Percentiles rank a stretch among this genome's conserved stretches.
phyloP scores from a whole-genome alignment of 495 filamentous ascomycete species.

The Tirmania nivea region DNA sequence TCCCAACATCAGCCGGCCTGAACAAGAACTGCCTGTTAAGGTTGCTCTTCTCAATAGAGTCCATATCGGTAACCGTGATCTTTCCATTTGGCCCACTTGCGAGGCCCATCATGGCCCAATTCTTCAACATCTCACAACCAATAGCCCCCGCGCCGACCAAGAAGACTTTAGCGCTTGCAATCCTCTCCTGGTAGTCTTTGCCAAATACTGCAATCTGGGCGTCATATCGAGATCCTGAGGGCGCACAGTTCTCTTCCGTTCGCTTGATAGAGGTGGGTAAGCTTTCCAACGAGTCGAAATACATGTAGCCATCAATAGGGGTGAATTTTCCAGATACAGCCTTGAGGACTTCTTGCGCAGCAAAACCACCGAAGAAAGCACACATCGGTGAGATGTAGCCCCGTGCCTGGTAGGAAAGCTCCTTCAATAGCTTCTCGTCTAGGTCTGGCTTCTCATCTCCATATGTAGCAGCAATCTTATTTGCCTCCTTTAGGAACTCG shows the following conservation, averaged over 20 bases:
- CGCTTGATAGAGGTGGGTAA: slow-evolving; percentile 51
- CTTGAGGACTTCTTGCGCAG: slow-evolving; percentile 91
- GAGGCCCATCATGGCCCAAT: slow-evolving; percentile 97
- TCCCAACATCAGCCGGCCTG: slow-evolving; percentile 79
- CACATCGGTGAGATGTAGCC: slow-evolving; percentile 83
- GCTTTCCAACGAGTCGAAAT: slow-evolving; percentile 94
- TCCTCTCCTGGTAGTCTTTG: slow-evolving; percentile 77
- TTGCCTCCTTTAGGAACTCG: slow-evolving; percentile 50
- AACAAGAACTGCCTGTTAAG: slow-evolving; percentile 96
- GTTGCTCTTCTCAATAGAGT: slow-evolving; percentile 97
- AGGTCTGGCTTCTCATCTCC: slow-evolving; percentile 54
- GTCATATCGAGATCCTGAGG: slow-evolving; percentile 66
- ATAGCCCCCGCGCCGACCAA: slow-evolving; percentile 94
- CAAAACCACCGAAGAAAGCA: slow-evolving; percentile 85
- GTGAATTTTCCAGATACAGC: slow-evolving; percentile 94
- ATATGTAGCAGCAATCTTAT: slow-evolving; percentile 35
- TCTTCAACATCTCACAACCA: slow-evolving; percentile 98
- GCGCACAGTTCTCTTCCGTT: slow-evolving; percentile 72
- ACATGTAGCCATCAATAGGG: slow-evolving; percentile 80
- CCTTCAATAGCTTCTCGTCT: slow-evolving; percentile 77
- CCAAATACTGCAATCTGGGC: slow-evolving; percentile 96
- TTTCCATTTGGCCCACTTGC: slow-evolving; percentile 71
- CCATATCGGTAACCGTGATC: slow-evolving; percentile 89
- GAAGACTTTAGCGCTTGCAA: slow-evolving; percentile 74
- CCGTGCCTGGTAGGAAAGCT: slow-evolving; percentile 86